Evolutionary conservation across 2,329 filamentous ascomycete species (phyloP).

Genomic region (Plectosphaerella plurivora): DNA sequence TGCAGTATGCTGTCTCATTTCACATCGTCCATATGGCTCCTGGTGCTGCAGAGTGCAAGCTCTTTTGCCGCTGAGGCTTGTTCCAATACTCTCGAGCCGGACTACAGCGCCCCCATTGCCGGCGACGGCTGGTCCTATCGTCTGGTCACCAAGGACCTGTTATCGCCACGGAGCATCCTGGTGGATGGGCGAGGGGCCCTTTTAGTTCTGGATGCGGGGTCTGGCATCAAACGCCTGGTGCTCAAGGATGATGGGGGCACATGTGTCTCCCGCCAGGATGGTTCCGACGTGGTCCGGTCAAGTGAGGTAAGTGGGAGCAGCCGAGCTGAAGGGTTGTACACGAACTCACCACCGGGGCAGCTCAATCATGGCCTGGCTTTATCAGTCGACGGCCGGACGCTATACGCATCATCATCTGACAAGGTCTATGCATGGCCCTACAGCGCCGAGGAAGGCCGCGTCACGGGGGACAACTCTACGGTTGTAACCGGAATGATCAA

Average conservation of each 20-base stretch:
- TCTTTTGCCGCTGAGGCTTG: conserved; percentile 16
- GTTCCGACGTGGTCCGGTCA: conserved; percentile 13
- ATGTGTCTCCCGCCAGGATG: conserved; percentile 27
- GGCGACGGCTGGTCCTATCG: conserved; percentile 35
- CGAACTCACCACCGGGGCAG: conserved; percentile 15
- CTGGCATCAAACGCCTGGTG: conserved; percentile 33
- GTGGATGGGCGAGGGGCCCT: conserved; percentile 40
- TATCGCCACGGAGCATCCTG: conserved; percentile 35
- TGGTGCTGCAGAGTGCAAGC: not conserved
- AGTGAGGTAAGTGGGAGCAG: not conserved
- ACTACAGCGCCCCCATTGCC: conserved; percentile 32
- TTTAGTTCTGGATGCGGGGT: conserved; percentile 37
- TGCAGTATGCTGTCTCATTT: not conserved
- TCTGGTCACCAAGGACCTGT: conserved; percentile 33
- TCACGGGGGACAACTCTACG: conserved; percentile 31
- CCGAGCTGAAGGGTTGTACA: not conserved
- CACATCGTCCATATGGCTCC: not conserved
- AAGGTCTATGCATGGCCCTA: conserved; percentile 59
- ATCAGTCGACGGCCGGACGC: conserved; percentile 26
- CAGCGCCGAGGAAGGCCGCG: conserved; percentile 41
- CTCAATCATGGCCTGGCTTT: conserved; percentile 45
- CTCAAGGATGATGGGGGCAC: conserved; percentile 36
- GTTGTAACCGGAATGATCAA: conserved; percentile 53
- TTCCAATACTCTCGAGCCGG: conserved; percentile 24
- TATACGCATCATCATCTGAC: conserved; percentile 46